Percentiles rank a stretch among this genome's conserved stretches.
Conservation (phyloP, 345 rosid species). For the Salix exigua region DNA sequence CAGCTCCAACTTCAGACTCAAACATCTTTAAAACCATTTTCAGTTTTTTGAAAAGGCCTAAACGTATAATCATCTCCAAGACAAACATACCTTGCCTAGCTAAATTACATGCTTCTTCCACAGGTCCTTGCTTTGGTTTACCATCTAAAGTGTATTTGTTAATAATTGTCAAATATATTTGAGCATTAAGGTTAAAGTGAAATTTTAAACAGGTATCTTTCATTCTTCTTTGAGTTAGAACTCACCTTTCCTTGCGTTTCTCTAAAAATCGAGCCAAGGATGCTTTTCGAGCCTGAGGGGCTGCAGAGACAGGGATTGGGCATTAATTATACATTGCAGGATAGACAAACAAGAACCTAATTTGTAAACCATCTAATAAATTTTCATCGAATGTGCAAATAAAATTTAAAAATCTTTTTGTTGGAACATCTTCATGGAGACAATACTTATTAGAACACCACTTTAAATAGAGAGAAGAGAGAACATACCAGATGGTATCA, state of each 20-base stretch:
- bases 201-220: not conserved
- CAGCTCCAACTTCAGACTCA: not conserved
- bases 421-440: not conserved
- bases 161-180: not conserved
- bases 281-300: conserved; percentile 92
- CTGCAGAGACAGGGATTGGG: conserved; percentile 21
- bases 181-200: not conserved
- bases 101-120: not conserved
- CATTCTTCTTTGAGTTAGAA: not conserved
- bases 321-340: not conserved
- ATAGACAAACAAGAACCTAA: not conserved
- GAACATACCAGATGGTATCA: conserved; percentile 61
- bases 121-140: not conserved
- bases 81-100: not conserved
- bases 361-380: not conserved
- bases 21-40: not conserved
- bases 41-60: not conserved
- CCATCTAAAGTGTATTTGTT: not conserved
- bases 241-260: conserved; percentile 92
- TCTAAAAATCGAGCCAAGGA: conserved; percentile 94
- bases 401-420: not conserved
- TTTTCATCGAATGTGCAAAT: not conserved
- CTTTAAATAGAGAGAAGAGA: not conserved
- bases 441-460: not conserved
- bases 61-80: not conserved